Conservation (phyloP, 305 asterid genomes). For the Fraxinus latifolia region DNA sequence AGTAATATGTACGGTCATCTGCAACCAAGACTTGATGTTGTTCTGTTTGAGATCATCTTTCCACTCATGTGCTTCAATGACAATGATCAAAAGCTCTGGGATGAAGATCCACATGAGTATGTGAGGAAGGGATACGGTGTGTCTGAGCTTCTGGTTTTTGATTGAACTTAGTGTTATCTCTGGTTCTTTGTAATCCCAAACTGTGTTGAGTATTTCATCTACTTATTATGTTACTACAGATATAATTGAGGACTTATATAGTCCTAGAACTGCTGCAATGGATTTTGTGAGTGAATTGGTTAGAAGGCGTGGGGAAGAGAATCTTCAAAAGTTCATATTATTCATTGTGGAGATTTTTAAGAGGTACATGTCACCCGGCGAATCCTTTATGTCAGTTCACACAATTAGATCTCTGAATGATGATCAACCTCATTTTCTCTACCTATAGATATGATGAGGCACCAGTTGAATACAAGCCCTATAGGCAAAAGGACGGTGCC, state of each 20-base stretch:
- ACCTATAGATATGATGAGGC: slow-evolving; percentile 69
- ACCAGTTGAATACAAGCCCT: slow-evolving; percentile 62
- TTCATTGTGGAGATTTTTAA: slow-evolving; percentile 85
- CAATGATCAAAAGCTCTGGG: slow-evolving; percentile 95
- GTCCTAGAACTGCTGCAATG: slow-evolving; percentile 99
- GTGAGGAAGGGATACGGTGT: slow-evolving; percentile 98
- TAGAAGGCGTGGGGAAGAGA: slow-evolving; percentile 88
- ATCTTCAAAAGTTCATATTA: slow-evolving; percentile 79
- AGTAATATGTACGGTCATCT: slow-evolving; percentile 74
- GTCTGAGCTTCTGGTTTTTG: slow-evolving; percentile 22
- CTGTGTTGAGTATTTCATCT: slow-evolving; percentile 8
- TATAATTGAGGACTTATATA: slow-evolving; percentile 87
- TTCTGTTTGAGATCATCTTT: slow-evolving; percentile 86
- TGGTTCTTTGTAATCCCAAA: neutral
- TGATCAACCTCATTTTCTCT: slow-evolving; percentile 22
- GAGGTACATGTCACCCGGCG: slow-evolving; percentile 45
- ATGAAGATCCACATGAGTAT: slow-evolving; percentile 97
- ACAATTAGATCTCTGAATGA: slow-evolving; percentile 1
- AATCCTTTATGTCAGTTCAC: neutral
- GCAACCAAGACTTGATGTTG: slow-evolving; percentile 74
- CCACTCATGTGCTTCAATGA: slow-evolving; percentile 98
- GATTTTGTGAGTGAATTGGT: slow-evolving; percentile 97
- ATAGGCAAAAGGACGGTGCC: slow-evolving; percentile 94
- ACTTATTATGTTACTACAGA: slow-evolving; percentile 40
- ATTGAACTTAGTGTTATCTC: neutral